Base-by-base conservation (phyloP, 768 basidiomycete genomes). In the Pleurotus salmoneostramineus region DNA sequence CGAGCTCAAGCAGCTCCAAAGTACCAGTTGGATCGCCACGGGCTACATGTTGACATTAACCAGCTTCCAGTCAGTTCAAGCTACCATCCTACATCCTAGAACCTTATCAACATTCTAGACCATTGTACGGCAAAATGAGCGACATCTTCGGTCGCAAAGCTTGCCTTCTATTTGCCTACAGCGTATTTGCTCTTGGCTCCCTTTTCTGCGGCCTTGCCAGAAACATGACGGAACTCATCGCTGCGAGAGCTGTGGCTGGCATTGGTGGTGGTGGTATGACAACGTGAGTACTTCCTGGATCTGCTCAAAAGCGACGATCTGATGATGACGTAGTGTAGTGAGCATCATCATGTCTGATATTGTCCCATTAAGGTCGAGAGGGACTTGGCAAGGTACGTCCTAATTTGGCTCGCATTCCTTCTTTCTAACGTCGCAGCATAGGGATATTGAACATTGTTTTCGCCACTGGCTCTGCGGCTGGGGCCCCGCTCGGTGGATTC, bases 261-360 rank as follows among this genome's bases (percentile, higher is more conserved):
- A 76, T 86, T 21, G 85, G 84, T 2, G 84, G 83, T 3, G 84
- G 80, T 5, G 85, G 84, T 2, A 83, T 86, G 78, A 73, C 78
- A 61, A 83, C 84, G 85, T 85, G 63, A 60, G 81, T 74, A 21
- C 3, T 17, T 11, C 15, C 34, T 17, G 2, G 35, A 21, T 33
- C 7, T 14, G 17, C n/a, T 6, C 5, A 6, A 14, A 27, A 31
- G 0, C 14, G 37, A 43, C 49, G 21, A 10, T 52, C 21, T 42
- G 7, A 31, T 10, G 4, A 47, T 27, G 32, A 33, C n/a, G 1
- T 63, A 86, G 84, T 1, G 71, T 87, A 32, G 81, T 80, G 12
- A 83, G 81, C 56, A 88, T 89, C 56, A 79, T 88, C 37, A 77
- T 88, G 69, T 85, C 84, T 3, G 87, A 88, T 61, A 72, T 87